Base-by-base conservation (phyloP, 108 stramenopile species). In the Nannochloropsis granulata region DNA sequence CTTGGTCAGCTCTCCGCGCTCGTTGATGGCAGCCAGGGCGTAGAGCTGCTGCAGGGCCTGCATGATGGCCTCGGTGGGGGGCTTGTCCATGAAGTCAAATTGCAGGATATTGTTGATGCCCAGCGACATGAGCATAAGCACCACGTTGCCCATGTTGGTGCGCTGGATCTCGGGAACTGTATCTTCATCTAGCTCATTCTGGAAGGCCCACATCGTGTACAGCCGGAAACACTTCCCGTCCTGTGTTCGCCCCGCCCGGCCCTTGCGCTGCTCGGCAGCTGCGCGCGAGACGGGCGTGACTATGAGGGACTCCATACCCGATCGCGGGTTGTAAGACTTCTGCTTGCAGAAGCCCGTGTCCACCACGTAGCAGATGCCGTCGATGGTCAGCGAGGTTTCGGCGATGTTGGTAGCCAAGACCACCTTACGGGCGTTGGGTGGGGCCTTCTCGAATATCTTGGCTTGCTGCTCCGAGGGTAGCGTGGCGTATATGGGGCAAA, bases 211-310 rank as follows among this genome's bases (percentile, higher is more conserved):
- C 13, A 94, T 93, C 42, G 99, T 99, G 90, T 92, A 99, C 8
- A 99, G 92, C n/a, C 99, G 94, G 90, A 98, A 99, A 90, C 99
- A 99, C 88, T 97, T 99, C 43, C 99, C 99, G 12, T 98, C 96
- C 85, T 94, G 95, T 19, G 99, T 99, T 16, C 99, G 91, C 8
- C 98, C 98, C 21, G 95, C 95, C 24, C 99, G 88, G 13, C 99
- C 99, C 25, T 96, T 93, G 24, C 98, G 85, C 90, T 98, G 96
- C 56, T 96, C 92, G 13, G 96, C 94, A n/a, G 56, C 56, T 12
- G 96, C 94, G 16, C 56, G 94, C n/a, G 95, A 96, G 23, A 99
- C 91, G 13, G 98, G 98, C 82, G 97, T 97, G 14, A 99, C 99
- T 79, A 97, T 93, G 71, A 98, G 92, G 19, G 94, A 95, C 85